A percentile compares a stretch with the other conserved stretches of the same genome.
phyloP scores from a whole-genome alignment of 192 early-diverging fungal genomes.

The Cladochytrium replicatum region DNA sequence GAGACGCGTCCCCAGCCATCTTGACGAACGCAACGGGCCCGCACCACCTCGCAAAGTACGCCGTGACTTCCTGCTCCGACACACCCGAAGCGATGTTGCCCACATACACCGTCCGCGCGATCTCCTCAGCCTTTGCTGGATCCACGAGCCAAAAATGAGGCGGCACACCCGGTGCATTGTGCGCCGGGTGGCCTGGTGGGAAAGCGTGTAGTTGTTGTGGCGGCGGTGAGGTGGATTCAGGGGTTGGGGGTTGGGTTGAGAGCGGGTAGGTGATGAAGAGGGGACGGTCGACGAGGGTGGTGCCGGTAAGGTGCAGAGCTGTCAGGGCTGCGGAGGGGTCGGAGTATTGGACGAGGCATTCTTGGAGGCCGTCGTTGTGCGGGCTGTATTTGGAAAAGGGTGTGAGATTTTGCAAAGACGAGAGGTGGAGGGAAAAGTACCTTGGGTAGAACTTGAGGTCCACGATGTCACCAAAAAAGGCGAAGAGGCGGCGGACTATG shows the following conservation, averaged over 20 bases:
- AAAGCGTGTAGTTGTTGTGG: too few species aligned
- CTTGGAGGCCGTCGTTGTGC: slow-evolving; percentile 30
- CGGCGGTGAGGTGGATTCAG: neutral
- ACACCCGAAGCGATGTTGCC: slow-evolving; percentile 54
- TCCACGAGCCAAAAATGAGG: slow-evolving; percentile 55
- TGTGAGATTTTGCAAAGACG: neutral
- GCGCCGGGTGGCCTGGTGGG: slow-evolving; percentile 29
- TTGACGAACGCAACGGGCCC: slow-evolving; percentile 62
- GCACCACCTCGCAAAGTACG: slow-evolving; percentile 47
- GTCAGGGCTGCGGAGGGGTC: slow-evolving; percentile 32
- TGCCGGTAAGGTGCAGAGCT: slow-evolving; percentile 57
- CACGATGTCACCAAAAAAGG: slow-evolving; percentile 42
- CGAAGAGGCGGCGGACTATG: slow-evolving; percentile 48
- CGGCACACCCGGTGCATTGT: slow-evolving; percentile 36
- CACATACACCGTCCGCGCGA: slow-evolving; percentile 65
- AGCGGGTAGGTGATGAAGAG: slow-evolving; percentile 37
- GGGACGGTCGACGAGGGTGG: slow-evolving; percentile 54
- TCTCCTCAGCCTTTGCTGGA: slow-evolving; percentile 62
- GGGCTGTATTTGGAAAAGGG: slow-evolving; percentile 8
- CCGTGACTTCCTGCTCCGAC: slow-evolving; percentile 50
- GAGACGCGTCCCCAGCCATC: slow-evolving; percentile 62
- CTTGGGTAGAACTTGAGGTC: slow-evolving; percentile 32
- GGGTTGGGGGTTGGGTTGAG: slow-evolving; percentile 4
- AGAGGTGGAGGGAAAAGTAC: slow-evolving; percentile 21
- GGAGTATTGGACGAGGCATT: slow-evolving; percentile 50